These are phyloP conservation scores for Annulohypoxylon maeteangense DNA, from an alignment of 495 filamentous ascomycete genomes.

Conservation along the genomic window DNA sequence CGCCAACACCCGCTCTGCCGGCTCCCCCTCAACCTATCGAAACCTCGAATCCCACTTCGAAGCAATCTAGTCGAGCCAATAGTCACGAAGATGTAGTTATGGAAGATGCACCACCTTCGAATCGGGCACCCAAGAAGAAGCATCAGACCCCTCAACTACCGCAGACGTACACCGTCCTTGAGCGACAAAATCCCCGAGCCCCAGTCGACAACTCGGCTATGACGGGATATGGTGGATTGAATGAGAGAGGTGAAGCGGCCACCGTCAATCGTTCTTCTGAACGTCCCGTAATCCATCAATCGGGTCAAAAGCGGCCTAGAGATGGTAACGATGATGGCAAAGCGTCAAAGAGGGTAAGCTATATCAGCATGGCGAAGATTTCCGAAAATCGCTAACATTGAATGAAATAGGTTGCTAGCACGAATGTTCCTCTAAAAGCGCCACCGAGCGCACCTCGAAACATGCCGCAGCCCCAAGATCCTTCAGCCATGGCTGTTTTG, in stretches of 20 bases:
- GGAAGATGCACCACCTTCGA: constrained; percentile 39
- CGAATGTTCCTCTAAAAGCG: constrained; percentile 12
- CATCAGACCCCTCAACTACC: constrained; percentile 41
- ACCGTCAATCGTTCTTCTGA: constrained; percentile 36
- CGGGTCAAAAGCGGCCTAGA: constrained; percentile 48
- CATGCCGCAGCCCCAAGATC: constrained; percentile 40
- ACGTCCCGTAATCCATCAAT: constrained; percentile 43
- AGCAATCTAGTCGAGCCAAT: background rate
- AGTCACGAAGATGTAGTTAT: constrained; percentile 43
- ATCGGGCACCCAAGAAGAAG: constrained; percentile 32
- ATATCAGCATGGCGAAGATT: background rate
- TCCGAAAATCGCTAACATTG: constrained; percentile 20
- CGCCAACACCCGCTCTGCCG: constrained; percentile 10
- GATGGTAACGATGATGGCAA: constrained; percentile 44
- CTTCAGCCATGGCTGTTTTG: constrained; percentile 46
- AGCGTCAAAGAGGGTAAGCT: constrained; percentile 50
- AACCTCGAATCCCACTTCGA: background rate
- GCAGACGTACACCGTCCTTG: constrained; percentile 39
- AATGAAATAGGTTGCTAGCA: constrained; percentile 34
- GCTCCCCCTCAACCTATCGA: background rate
- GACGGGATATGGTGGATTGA: constrained; percentile 36
- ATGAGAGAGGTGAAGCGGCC: constrained; percentile 39
- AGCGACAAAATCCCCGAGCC: constrained; percentile 12
- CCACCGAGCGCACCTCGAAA: constrained; percentile 42
- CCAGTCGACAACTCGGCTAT: constrained; percentile 6